Evolutionary conservation across 768 basidiomycete genomes (phyloP), one percentile per base, ranked within the genome.

Genomic region (Hericium rajendrae): DNA sequence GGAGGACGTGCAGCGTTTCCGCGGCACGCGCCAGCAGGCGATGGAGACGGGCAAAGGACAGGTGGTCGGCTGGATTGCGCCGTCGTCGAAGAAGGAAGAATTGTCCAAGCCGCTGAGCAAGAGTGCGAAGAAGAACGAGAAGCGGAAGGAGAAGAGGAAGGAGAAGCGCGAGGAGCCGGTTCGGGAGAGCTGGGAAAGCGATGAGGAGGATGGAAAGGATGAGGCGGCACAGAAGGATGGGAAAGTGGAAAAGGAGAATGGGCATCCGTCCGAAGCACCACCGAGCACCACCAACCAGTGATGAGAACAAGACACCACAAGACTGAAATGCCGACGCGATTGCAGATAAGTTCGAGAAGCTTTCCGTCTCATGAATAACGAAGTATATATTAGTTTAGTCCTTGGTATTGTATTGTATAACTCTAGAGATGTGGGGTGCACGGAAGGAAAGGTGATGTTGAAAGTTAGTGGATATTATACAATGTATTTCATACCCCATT

Each of bases 1-100:
- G 71, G 94, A 97, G 70, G 94, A 97, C 71, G 80, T 94, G 8
- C 78, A 81, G n/a, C 83, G 85, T 51, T 97, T 94, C 71, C 81
- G 91, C 54, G 83, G 88, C 43, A 80, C 83, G 48, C 82, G 84
- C 54, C 89, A 91, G 68, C 77, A 83, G 53, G 82, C 84, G 67
- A 78, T 83, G 75, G 91, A 91, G 57, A 70, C 78, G 24, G 84
- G 88, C 37, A 87, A 88, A 68, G 86, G 88, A n/a, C 85, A 88
- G 65, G 83, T 92, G 64, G 75, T 91, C 56, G 88, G 93, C 48
- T 91, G 90, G 89, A 73, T 78, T 12, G 79, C 89, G 26, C 81
- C 86, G 13, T 71, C 82, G 2, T 70, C 53, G 43, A 59, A 59
- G 32, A 58, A 60, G 6, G 56, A 78, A 15, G 49, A 16, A 20